Base-by-base conservation (phyloP, 441 rosid species). In the Gossypium davidsonii region DNA sequence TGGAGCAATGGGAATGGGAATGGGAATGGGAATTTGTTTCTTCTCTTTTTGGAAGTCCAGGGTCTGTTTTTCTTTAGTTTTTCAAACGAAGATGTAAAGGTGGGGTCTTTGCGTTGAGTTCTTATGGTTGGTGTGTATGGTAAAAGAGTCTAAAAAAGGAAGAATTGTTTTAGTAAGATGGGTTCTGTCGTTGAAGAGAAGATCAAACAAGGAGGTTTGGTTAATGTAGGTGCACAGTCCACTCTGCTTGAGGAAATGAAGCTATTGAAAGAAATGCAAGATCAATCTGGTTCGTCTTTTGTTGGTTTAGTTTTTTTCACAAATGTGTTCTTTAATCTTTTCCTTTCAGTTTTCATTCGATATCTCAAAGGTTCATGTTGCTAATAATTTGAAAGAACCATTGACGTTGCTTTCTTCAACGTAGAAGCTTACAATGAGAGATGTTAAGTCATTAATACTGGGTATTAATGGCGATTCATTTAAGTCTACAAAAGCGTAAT, bases 171-270 rank as follows among this genome's bases (percentile, higher is more conserved):
- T 23, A 21, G 28, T 42, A 53, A 65, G 67, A 87, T 85, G 90
- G 84, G 82, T 81, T 86, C 85, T 31, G 70, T 31, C 76, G 85
- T 83, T 77, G 93, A 89, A 71, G 96, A 87, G 78, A 91, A 87
- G 80, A 75, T 87, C 52, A 91, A 85, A 78, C 55, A 82, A 25
- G 83, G 52, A 39, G 81, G 79, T 51, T 79, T 82, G 48, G 76
- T 86, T 72, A 78, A 72, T 64, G 70, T 70, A 49, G 86, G 85
- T 34, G 70, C 80, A 51, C 88, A 77, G 14, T 74, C 89, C 58
- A 76, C 84, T 81, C 78, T 93, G 73, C 88, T 90, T 8, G 94
- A 92, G 77, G 97, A 94, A 74, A 87, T 94, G 96, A 94, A 90
- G 87, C 74, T 94, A 70, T 79, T 94, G 73, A 94, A 89, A 59